Conservation (phyloP, 805 yeast species). For the Blastobotrys mokoenaii region DNA sequence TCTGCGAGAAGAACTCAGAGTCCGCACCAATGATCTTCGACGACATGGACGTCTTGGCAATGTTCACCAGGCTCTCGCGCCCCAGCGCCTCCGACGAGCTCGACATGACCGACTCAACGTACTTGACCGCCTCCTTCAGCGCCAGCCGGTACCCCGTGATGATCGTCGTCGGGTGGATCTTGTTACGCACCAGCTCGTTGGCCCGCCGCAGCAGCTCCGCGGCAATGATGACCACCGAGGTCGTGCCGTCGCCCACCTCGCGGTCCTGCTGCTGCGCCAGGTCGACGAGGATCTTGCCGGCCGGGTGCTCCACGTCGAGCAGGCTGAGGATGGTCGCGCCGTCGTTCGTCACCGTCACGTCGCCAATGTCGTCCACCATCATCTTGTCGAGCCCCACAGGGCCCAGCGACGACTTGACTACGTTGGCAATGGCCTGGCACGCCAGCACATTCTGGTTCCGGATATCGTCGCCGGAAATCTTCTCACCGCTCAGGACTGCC, state of each 20-base stretch:
- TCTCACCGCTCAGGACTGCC: conserved; percentile 83
- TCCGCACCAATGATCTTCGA: conserved; percentile 93
- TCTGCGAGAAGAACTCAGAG: conserved; percentile 75
- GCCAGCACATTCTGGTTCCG: conserved; percentile 92
- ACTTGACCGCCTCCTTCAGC: conserved; percentile 79
- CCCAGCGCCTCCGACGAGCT: conserved; percentile 70
- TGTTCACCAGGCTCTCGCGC: conserved; percentile 75
- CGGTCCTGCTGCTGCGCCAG: conserved; percentile 98
- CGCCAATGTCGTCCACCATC: conserved; percentile 98
- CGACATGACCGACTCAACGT: conserved; percentile 76
- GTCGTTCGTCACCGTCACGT: conserved; percentile 96
- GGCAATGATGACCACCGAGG: conserved; percentile 94
- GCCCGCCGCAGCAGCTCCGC: conserved; percentile 88
- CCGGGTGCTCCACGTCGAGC: conserved; percentile 97
- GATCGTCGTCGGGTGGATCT: conserved; percentile 96
- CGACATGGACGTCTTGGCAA: conserved; percentile 96
- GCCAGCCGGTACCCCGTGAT: conserved; percentile 95
- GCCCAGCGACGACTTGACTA: conserved; percentile 85
- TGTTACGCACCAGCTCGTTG: conserved; percentile 83
- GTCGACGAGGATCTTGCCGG: conserved; percentile 94
- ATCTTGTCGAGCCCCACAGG: conserved; percentile 98
- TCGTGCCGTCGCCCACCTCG: conserved; percentile 98
- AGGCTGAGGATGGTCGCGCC: conserved; percentile 93
- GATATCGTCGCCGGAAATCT: conserved; percentile 90
- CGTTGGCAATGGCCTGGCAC: conserved; percentile 78